Conservation (phyloP, 108 stramenopile genomes). For the Conticribra guillardii region DNA sequence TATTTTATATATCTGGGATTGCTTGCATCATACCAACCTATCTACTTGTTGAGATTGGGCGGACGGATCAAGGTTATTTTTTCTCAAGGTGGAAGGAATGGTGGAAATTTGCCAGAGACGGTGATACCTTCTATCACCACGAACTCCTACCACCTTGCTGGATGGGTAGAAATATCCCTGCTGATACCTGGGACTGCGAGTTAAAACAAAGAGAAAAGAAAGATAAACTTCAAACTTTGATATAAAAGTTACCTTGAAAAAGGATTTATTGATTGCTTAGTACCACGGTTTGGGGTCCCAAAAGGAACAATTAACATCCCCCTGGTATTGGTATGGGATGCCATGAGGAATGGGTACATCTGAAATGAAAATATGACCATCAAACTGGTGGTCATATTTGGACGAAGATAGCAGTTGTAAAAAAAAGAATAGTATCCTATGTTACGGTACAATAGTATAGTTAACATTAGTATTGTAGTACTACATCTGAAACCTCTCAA, state of each 20-base stretch:
- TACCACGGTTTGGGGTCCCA: slow-evolving; percentile 22
- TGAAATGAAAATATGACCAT: no score
- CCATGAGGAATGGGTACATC: slow-evolving; percentile 46
- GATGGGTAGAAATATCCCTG: slow-evolving; percentile 7
- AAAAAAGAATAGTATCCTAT: no score
- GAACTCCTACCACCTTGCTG: not conserved
- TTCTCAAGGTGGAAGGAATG: slow-evolving; percentile 30
- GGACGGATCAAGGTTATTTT: slow-evolving; percentile 27
- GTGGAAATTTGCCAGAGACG: no score
- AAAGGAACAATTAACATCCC: slow-evolving; percentile 43
- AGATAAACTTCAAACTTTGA: slow-evolving; percentile 3
- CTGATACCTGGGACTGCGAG: not conserved
- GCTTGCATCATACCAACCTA: not conserved
- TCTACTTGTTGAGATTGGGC: slow-evolving; percentile 44
- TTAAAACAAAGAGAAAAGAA: not conserved
- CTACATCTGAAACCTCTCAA: no score
- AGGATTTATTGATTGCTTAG: slow-evolving; percentile 5
- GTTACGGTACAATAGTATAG: no score
- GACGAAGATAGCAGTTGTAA: no score
- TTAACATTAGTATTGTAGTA: no score
- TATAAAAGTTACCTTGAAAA: slow-evolving; percentile 6
- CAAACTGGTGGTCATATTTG: no score
- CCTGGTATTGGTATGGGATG: slow-evolving; percentile 51
- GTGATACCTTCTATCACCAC: slow-evolving; percentile 2
- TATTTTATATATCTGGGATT: no score